Base-by-base conservation (phyloP, 228 moss, liverwort and hornwort genomes). In the Sphagnum magellanicum region DNA sequence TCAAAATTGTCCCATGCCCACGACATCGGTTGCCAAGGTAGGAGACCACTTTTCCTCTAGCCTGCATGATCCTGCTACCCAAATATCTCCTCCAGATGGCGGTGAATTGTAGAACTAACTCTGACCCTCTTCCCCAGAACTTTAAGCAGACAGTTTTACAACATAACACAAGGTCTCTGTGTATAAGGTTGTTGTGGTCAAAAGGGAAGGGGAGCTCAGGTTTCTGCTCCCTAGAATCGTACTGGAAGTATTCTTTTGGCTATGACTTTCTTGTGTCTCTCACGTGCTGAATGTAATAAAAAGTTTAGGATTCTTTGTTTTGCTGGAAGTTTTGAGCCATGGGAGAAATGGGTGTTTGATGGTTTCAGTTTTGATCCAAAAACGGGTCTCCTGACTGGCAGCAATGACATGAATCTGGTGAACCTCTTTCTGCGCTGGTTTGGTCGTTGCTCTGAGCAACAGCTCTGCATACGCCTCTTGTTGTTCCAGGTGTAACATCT, bases 21-120 rank as follows among this genome's bases (percentile, higher is more conserved):
- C 90, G 94, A 50, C 98, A 98, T 88, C 89, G 94, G 64, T 83
- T 98, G 72, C 98, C 94, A 59, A 87, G 79, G 95, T 90, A 68
- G 8, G 5, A 12, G 12, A 55, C 55, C 8, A 55, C 9, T 55
- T 3, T 1, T 12, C 8, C 32, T 32, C 32, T 2, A 32, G 32
- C 32, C 32, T 32, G 32, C 3, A 3, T 32, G 32, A 32, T 2
- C 32, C 32, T 32, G 32, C 32, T 32, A 32, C 3, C 32, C 32
- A 32, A 32, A 32, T 32, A 32, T 32, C 32, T 32, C 32, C 32
- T 32, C 32, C 1, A 0, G 32, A 32, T 32, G 32, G 32, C 1
- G 32, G 32, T 32, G 32, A 2, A 32, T 32, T 32, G 32, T 32
- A 32, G 32, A 32, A 32, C 32, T 32, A 32, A 32, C 32, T 32